Evolutionary conservation across 129 eudicot genomes (phyloP), one percentile per base, ranked within the genome.

Genomic region (Lonicera japonica): DNA sequence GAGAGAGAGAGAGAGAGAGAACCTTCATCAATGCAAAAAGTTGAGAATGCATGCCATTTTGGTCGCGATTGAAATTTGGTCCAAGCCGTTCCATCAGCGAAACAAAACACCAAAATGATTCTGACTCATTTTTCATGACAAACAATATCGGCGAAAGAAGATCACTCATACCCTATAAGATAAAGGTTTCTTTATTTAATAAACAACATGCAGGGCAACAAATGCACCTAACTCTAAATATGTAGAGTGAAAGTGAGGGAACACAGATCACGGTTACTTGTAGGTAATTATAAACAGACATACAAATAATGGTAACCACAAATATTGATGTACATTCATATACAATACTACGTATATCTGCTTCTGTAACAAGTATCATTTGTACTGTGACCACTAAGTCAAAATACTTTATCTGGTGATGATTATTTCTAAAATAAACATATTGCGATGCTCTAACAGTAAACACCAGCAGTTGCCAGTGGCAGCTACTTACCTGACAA

Each of bases 11-110:
- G 3, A 61, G 54, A 72, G 56, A 75, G 58, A 15, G 54, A 69
- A 91, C 98, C 98, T 92, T 92, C 11, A 95, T 80, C 60, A 87
- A 67, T 52, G 91, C 98, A 71, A 87, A 92, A 34, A 92, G 96
- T 65, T 92, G 96, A 56, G 98, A 55, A 56, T 92, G 98, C 96
- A 87, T 92, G 79, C 98, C 98, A 67, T 75, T 92, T 70, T 92
- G 98, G 66, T 92, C 96, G 67, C 96, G 91, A 69, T 92, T 92
- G 75, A 92, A 92, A 73, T 92, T 91, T 45, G 98, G 98, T 51
- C 96, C 98, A 45, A 91, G 84, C 16, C 98, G 84, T 61, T 91
- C 98, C 96, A 91, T 82, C 58, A 91, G 81, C 48, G 85, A 74
- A 80, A 83, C 95, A 67, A 91, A 91, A 72, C 98, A 91, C 98